Evolutionary conservation across 2,329 filamentous ascomycete species (phyloP), one percentile per base, ranked within the genome.

Genomic region (Colletotrichum sansevieriae): DNA sequence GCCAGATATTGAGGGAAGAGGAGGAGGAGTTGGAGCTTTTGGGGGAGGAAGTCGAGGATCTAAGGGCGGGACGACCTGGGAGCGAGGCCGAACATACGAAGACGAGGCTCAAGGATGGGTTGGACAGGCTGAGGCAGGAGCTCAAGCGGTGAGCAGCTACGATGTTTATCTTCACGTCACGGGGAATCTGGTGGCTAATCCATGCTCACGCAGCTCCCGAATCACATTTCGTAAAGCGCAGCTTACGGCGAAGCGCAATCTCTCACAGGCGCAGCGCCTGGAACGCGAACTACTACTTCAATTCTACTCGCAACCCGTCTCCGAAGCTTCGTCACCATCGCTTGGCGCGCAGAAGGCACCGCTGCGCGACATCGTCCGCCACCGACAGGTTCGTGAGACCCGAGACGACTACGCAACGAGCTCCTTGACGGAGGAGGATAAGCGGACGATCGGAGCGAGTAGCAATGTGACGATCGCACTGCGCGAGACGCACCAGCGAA

Each of bases 11-110:
- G 70, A 91, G 93, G 73, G 90, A 92, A 65, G 88, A 92, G 57
- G 91, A 97, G 74, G 93, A 97, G 71, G 93, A 97, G 68, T 87
- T 96, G 72, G 95, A 97, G 78, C 80, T 96, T 18, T 77, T 98
- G 39, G 84, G 84, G 55, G 93, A 96, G 76, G 94, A 97, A 75
- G 85, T 93, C 33, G 87, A 92, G 70, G 93, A 93, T 74, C 80
- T 94, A 29, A 83, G 87, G 41, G 78, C 83, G 3, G 83, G 83
- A 2, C 78, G 77, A 65, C 80, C 83, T 54, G 85, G 84, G 18
- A 88, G 83, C 73, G 83, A 87, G 55, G 84, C 84, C 69, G 87
- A 89, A 69, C 85, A 86, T 66, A 90, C 92, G 74, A 91, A 86
- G 77, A 86, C 87, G 59, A 86, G 91, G 59, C 78, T 97, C 59